Percentiles rank a stretch among this genome's conserved stretches.
These are phyloP conservation scores for Ustulina deusta DNA, from an alignment of 2,329 filamentous ascomycete species.

Conservation along the genomic window DNA sequence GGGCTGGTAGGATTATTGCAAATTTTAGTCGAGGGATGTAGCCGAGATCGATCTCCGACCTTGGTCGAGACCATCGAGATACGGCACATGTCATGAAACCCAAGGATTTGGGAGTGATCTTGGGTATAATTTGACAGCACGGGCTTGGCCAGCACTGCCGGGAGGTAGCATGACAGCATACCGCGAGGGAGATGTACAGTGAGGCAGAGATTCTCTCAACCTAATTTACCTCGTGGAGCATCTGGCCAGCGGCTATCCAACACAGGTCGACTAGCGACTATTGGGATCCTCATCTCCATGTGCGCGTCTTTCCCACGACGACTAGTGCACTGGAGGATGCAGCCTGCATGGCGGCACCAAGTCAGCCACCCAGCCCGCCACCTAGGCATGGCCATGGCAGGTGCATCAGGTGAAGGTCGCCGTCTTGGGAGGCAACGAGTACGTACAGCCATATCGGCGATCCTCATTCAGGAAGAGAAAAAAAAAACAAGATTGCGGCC, in stretches of 20 bases:
- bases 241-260: constrained; percentile 10
- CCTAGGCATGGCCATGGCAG: constrained; percentile 13
- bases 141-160: not conserved
- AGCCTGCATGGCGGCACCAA: constrained; percentile 35
- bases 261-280: not conserved
- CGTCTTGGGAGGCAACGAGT: constrained; percentile 9
- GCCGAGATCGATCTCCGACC: constrained; percentile 35
- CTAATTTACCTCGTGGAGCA: constrained; percentile 23
- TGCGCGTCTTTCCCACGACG: constrained; percentile 22
- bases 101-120: not conserved
- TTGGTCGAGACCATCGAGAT: constrained; percentile 28
- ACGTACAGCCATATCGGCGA: constrained; percentile 13
- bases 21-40: constrained; percentile 24
- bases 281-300: constrained; percentile 16
- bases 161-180: constrained; percentile 5
- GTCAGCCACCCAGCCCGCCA: constrained; percentile 10
- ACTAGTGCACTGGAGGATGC: constrained; percentile 18
- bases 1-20: constrained; percentile 23
- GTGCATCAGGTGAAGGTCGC: constrained; percentile 20
- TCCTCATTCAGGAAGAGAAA: constrained; percentile 22
- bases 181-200: not conserved
- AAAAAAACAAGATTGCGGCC: constrained; percentile 29
- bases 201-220: constrained; percentile 11
- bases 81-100: constrained; percentile 1
- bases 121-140: constrained; percentile 13